Evolutionary conservation across 495 filamentous ascomycete genomes (phyloP).

Genomic region (Podospora bellae-mahoneyi): DNA sequence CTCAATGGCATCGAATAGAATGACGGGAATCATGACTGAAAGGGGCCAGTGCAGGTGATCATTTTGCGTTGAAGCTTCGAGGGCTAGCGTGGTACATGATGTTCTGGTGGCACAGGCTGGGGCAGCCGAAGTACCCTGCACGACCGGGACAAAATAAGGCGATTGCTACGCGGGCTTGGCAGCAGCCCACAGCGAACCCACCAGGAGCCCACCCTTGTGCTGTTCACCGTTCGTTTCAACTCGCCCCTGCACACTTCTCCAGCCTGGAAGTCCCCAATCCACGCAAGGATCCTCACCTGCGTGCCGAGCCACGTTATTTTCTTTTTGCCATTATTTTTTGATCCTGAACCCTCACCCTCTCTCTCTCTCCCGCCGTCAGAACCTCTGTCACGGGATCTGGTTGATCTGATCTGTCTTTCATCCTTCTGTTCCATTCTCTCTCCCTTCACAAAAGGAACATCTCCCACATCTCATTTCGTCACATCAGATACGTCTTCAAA

Average conservation of each 20-base stretch:
- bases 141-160: neutral
- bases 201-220: constrained; percentile 8
- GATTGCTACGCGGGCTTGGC: constrained; percentile 1
- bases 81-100: neutral
- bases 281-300: constrained; percentile 25
- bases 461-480: neutral
- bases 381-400: neutral
- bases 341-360: neutral
- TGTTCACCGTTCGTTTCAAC: constrained; percentile 33
- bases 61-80: neutral
- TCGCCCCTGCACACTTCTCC: constrained; percentile 20
- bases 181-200: constrained; percentile 12
- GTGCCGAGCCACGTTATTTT: constrained; percentile 35
- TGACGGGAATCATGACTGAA: no score
- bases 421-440: neutral
- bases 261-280: constrained; percentile 12
- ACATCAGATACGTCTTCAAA: no score
- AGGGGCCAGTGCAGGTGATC: neutral
- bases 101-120: neutral
- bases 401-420: neutral
- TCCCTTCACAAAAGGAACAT: neutral
- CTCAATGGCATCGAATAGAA: no score
- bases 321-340: constrained; percentile 23
- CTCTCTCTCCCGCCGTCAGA: neutral
- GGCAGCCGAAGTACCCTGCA: neutral